A percentile compares a stretch with the other conserved stretches of the same genome.
phyloP scores from a whole-genome alignment of 2,329 filamentous ascomycete genomes.

The Stachybotrys chartarum region DNA sequence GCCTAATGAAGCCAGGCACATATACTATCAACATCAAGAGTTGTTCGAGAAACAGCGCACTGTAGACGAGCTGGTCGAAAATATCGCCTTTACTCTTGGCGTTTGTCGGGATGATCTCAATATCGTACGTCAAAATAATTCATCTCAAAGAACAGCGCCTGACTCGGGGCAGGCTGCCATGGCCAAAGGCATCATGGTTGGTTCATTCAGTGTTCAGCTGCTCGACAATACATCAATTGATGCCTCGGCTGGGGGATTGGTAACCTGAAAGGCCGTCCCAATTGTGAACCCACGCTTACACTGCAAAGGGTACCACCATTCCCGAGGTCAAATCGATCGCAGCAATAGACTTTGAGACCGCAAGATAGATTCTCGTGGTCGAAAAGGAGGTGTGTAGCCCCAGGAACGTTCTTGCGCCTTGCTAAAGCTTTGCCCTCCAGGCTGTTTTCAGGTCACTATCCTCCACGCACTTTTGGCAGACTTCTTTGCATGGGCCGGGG shows the following conservation, averaged over 20 bases:
- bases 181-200: slow-evolving; percentile 64
- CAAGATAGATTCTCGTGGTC: slow-evolving; percentile 63
- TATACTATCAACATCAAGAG: slow-evolving; percentile 71
- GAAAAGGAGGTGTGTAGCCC: slow-evolving; percentile 62
- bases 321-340: slow-evolving; percentile 45
- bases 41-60: slow-evolving; percentile 62
- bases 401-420: background rate
- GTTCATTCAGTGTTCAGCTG: slow-evolving; percentile 42
- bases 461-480: slow-evolving; percentile 36
- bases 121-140: slow-evolving; percentile 44
- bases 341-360: slow-evolving; percentile 37
- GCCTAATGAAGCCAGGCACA: slow-evolving; percentile 45
- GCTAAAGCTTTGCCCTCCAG: slow-evolving; percentile 29
- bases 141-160: background rate
- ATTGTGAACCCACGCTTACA: slow-evolving; percentile 6
- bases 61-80: slow-evolving; percentile 68
- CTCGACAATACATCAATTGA: slow-evolving; percentile 33
- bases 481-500: background rate
- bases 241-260: slow-evolving; percentile 19
- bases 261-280: slow-evolving; percentile 4
- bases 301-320: slow-evolving; percentile 50
- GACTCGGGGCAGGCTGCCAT: slow-evolving; percentile 51
- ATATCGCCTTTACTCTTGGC: slow-evolving; percentile 63
- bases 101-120: slow-evolving; percentile 59
- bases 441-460: slow-evolving; percentile 68